Evolutionary conservation across 2,329 filamentous ascomycete species (phyloP).

Genomic region (Xylariales sp.): DNA sequence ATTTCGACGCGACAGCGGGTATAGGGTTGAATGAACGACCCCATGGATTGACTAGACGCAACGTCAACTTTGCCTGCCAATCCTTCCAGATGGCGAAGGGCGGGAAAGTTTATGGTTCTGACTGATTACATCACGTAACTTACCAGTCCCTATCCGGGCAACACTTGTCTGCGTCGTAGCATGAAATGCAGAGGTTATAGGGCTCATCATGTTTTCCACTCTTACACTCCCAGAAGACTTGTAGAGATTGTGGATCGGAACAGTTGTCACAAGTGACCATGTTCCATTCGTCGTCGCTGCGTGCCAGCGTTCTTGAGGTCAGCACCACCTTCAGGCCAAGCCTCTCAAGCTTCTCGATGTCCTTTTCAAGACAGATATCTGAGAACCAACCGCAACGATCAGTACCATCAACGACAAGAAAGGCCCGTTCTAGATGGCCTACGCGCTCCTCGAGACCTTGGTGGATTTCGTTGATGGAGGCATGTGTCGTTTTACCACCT

Average conservation of each 20-base stretch:
- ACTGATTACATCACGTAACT: too few relatives aligned
- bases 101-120: too few relatives aligned
- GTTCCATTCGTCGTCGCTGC: not conserved
- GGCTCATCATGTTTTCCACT: slow-evolving; percentile 1
- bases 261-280: not conserved
- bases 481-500: too few relatives aligned
- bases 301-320: slow-evolving; percentile 1
- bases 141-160: too few relatives aligned
- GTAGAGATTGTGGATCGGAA: not conserved
- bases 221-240: not conserved
- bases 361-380: not conserved
- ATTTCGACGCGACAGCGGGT: slow-evolving; percentile 1
- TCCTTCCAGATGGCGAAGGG: too few relatives aligned
- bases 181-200: not conserved
- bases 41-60: not conserved
- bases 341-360: not conserved
- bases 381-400: not conserved
- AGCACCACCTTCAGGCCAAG: not conserved
- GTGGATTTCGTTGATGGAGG: too few relatives aligned
- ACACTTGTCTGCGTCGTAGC: too few relatives aligned
- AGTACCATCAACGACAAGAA: not conserved
- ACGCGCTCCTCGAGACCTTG: not conserved
- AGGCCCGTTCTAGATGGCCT: not conserved
- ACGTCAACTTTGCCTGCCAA: not conserved
- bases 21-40: slow-evolving; percentile 1